A percentile compares a stretch with the other conserved stretches of the same genome.
Conservation (phyloP, 2,329 filamentous ascomycete species). For the Botrytis squamosa region DNA sequence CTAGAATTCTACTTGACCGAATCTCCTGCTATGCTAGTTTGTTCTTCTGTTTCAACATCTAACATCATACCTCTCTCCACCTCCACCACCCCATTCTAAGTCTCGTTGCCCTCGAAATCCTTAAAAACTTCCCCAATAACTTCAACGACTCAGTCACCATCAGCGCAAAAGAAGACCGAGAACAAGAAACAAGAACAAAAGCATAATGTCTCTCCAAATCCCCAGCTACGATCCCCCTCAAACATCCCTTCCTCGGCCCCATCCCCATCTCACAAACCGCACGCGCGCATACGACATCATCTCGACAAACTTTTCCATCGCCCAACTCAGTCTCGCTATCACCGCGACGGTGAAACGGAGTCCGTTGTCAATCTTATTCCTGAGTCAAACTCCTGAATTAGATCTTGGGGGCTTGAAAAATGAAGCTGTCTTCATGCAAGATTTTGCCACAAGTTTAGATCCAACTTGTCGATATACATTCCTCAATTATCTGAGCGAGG, state of each 20-base stretch:
- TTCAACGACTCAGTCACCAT: background rate
- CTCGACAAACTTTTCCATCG: constrained; percentile 3
- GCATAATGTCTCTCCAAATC: constrained; percentile 17
- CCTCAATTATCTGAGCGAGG: constrained; percentile 16
- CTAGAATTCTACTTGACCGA: background rate
- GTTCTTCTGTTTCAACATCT: background rate
- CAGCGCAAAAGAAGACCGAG: background rate
- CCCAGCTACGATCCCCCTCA: background rate
- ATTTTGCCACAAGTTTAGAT: constrained; percentile 17
- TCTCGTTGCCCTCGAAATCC: background rate
- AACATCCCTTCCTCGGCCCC: background rate
- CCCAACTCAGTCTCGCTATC: constrained; percentile 17
- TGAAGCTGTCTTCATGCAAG: constrained; percentile 11
- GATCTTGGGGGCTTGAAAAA: background rate
- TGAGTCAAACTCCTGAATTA: background rate
- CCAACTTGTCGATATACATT: constrained; percentile 19
- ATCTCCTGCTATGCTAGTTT: background rate
- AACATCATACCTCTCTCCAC: background rate
- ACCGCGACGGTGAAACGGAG: constrained; percentile 1
- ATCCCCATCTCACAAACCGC: background rate
- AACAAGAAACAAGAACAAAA: background rate
- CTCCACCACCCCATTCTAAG: background rate
- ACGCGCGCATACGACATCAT: constrained; percentile 16
- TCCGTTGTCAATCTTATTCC: background rate
- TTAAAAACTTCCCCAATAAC: background rate